These are phyloP conservation scores for Daldinia loculata DNA, from an alignment of 495 filamentous ascomycete species.

Conservation along the genomic window DNA sequence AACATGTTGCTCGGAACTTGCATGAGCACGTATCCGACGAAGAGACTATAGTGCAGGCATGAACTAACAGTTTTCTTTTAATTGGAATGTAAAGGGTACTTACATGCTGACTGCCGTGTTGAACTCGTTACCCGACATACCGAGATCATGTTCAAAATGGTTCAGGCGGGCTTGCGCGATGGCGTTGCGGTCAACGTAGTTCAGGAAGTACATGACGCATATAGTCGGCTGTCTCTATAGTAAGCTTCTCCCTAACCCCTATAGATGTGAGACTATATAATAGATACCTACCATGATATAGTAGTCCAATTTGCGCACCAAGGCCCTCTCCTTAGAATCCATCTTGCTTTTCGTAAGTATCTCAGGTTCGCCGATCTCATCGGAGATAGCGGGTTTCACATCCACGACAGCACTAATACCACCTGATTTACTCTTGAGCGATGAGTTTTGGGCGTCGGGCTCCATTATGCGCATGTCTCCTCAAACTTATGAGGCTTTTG, in stretches of 20 bases:
- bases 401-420: not conserved
- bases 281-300: conserved; percentile 53
- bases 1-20: conserved; percentile 55
- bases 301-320: conserved; percentile 60
- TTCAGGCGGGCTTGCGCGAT: conserved; percentile 55
- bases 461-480: conserved; percentile 15
- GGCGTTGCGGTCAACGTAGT: conserved; percentile 60
- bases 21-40: conserved; percentile 57
- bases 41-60: conserved; percentile 40
- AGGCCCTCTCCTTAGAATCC: conserved; percentile 52
- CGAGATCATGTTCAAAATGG: conserved; percentile 57
- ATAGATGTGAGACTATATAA: not conserved
- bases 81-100: not conserved
- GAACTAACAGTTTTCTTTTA: not conserved
- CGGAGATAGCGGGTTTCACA: not conserved
- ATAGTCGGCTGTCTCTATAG: conserved; percentile 49
- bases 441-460: not conserved
- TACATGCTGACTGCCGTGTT: conserved; percentile 58
- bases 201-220: conserved; percentile 62
- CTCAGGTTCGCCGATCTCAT: not conserved
- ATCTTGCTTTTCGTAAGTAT: conserved; percentile 39
- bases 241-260: conserved; percentile 1
- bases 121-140: conserved; percentile 58
- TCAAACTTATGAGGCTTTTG: no score
- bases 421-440: not conserved